A percentile compares a stretch with the other conserved stretches of the same genome.
Evolutionary conservation across 345 rosid genomes (phyloP).

Genomic region (Rhodamnia rubescens): DNA sequence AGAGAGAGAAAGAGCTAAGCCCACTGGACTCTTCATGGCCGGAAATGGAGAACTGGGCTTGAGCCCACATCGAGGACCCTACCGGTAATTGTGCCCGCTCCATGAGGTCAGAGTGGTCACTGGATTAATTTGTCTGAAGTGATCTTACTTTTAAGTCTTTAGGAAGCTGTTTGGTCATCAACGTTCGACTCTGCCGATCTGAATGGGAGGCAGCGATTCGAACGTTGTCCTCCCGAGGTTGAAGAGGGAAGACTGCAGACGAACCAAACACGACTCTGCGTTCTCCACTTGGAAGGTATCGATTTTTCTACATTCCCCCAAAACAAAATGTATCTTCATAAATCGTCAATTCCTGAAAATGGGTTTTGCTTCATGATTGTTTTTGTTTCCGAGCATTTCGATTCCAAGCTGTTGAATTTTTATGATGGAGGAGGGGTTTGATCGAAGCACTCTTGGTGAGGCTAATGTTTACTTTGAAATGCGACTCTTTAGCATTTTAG

Average conservation of each 20-base stretch:
- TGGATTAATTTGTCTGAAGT: background rate
- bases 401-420: background rate
- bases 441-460: background rate
- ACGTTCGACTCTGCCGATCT: background rate
- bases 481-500: background rate
- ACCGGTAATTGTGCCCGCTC: background rate
- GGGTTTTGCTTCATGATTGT: background rate
- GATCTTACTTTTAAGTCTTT: too few species aligned
- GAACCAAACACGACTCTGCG: conserved; percentile 58
- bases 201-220: background rate
- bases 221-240: conserved; percentile 6
- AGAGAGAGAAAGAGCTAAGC: background rate
- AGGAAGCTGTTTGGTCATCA: background rate
- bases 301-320: background rate
- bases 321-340: background rate
- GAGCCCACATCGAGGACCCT: background rate
- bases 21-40: background rate
- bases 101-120: background rate
- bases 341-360: background rate
- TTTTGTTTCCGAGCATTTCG: background rate
- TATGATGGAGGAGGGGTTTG: background rate
- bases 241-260: conserved; percentile 58
- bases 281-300: conserved; percentile 80
- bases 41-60: background rate
- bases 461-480: background rate